Conservation (phyloP, 768 basidiomycete genomes). For the Leucogyrophana mollusca region DNA sequence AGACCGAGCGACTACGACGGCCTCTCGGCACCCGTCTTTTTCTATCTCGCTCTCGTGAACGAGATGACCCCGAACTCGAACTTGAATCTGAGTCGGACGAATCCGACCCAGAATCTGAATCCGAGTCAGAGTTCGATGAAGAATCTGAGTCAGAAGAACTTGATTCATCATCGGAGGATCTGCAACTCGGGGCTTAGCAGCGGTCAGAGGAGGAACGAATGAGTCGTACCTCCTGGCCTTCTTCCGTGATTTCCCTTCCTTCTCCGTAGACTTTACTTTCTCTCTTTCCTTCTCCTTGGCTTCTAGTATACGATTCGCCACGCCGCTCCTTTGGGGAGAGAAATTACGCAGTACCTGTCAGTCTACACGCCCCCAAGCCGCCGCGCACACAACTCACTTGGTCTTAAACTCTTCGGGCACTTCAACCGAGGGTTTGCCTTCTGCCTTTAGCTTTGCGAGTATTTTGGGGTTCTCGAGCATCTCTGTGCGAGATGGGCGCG, state of each 20-base stretch:
- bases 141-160: constrained; percentile 25
- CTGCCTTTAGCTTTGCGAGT: constrained; percentile 63
- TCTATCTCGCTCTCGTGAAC: constrained; percentile 41
- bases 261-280: constrained; percentile 31
- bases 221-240: constrained; percentile 39
- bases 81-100: constrained; percentile 36
- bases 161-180: constrained; percentile 31
- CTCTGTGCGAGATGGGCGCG: constrained; percentile 87
- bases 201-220: constrained; percentile 16
- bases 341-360: too few relatives aligned
- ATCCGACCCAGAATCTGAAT: constrained; percentile 36
- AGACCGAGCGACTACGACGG: constrained; percentile 19
- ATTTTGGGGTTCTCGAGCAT: constrained; percentile 76
- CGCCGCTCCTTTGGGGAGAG: constrained; percentile 53
- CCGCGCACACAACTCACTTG: too few relatives aligned
- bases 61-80: constrained; percentile 45
- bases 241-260: constrained; percentile 32
- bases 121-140: constrained; percentile 21
- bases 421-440: constrained; percentile 76
- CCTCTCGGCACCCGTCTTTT: constrained; percentile 38
- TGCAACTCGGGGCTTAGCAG: constrained; percentile 4
- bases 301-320: constrained; percentile 83
- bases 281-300: constrained; percentile 77
- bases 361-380: not conserved
- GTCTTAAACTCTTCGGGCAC: constrained; percentile 90